These are phyloP conservation scores for Pleurotus sapidus DNA, from an alignment of 768 basidiomycete species.

Conservation along the genomic window DNA sequence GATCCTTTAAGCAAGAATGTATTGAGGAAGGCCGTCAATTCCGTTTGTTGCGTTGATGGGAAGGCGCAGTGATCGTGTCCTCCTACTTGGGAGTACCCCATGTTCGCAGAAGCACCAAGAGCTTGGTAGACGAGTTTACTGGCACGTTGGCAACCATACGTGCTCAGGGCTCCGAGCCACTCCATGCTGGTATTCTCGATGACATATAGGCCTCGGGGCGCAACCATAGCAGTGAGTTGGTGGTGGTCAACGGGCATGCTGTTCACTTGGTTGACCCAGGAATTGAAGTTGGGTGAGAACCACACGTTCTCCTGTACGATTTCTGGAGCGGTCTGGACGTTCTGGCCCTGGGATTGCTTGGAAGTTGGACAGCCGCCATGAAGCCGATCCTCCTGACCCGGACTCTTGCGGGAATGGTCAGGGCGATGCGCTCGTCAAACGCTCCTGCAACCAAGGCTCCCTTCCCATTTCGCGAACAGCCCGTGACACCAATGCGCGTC, in stretches of 20 bases:
- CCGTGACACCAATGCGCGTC: slow-evolving; percentile 49
- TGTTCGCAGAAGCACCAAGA: slow-evolving; percentile 39
- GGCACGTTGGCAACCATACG: slow-evolving; percentile 49
- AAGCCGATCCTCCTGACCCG: slow-evolving; percentile 57
- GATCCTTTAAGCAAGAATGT: slow-evolving; percentile 49
- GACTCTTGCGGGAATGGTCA: slow-evolving; percentile 66
- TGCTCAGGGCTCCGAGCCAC: slow-evolving; percentile 52
- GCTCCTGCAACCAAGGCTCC: slow-evolving; percentile 59
- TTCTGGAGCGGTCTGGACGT: slow-evolving; percentile 48
- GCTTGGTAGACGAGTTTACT: slow-evolving; percentile 50
- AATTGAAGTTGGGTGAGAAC: slow-evolving; percentile 50
- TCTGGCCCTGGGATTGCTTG: slow-evolving; percentile 23
- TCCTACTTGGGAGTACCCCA: slow-evolving; percentile 54
- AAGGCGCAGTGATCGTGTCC: slow-evolving; percentile 55
- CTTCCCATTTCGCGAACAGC: slow-evolving; percentile 62
- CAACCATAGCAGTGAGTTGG: slow-evolving; percentile 50
- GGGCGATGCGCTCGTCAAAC: slow-evolving; percentile 54
- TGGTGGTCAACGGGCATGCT: slow-evolving; percentile 61
- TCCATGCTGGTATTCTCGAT: slow-evolving; percentile 55
- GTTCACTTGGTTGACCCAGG: slow-evolving; percentile 41
- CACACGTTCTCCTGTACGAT: slow-evolving; percentile 63
- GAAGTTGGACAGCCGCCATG: slow-evolving; percentile 56
- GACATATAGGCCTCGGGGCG: slow-evolving; percentile 49
- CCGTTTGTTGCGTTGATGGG: slow-evolving; percentile 41
- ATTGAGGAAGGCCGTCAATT: slow-evolving; percentile 52